phyloP scores from a whole-genome alignment of 257 asterid genomes.

The Gardenia jasminoides region DNA sequence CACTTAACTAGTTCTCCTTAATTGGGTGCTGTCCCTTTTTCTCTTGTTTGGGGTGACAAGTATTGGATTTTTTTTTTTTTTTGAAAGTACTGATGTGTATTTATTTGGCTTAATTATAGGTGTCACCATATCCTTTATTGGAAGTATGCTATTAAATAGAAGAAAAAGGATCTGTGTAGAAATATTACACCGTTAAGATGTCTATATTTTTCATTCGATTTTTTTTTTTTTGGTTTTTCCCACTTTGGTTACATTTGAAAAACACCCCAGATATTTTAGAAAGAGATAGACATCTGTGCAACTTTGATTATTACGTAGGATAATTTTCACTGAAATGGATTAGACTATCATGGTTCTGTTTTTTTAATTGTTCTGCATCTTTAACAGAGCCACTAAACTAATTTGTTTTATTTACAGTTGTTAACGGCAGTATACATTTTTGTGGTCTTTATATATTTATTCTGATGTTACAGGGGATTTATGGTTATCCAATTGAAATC shows the following conservation, averaged over 20 bases:
- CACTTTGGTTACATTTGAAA: too few relatives aligned
- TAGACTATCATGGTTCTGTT: neutral
- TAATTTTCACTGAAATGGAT: neutral
- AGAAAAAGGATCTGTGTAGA: too few relatives aligned
- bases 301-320: neutral
- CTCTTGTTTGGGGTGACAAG: neutral
- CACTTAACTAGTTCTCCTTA: neutral
- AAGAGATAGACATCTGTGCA: neutral
- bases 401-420: neutral
- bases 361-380: neutral
- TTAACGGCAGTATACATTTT: neutral
- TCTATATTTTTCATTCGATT: neutral
- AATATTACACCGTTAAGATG: neutral
- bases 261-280: too few relatives aligned
- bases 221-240: neutral
- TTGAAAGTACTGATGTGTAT: neutral
- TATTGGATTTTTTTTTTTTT: neutral
- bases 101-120: neutral
- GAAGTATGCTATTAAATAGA: neutral
- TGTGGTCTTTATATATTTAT: constrained; percentile 4
- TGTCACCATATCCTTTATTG: neutral
- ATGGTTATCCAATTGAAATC: constrained; percentile 79
- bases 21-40: neutral
- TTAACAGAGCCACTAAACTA: neutral
- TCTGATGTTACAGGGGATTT: constrained; percentile 54